Conservation (phyloP, 2,329 filamentous ascomycete species). For the Aaosphaeria arxii region DNA sequence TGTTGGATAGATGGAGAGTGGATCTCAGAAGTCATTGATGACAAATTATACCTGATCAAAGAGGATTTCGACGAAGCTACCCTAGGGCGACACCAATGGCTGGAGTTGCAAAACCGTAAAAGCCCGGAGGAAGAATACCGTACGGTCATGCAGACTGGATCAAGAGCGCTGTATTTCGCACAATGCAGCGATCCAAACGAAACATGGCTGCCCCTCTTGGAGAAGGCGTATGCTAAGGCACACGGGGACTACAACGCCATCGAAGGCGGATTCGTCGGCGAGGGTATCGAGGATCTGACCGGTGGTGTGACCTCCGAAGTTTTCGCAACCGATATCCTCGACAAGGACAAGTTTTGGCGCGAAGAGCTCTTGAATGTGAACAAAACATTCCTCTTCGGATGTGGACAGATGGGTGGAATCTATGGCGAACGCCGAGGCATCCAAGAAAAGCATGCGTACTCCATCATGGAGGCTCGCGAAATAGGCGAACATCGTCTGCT, state of each 20-base stretch:
- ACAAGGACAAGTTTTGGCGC: constrained; percentile 79
- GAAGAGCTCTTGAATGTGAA: constrained; percentile 79
- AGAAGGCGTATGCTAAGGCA: constrained; percentile 82
- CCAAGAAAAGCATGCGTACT: constrained; percentile 54
- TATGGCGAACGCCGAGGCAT: constrained; percentile 54
- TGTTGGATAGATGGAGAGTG: constrained; percentile 69
- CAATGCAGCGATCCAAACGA: constrained; percentile 74
- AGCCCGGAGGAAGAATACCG: constrained; percentile 68
- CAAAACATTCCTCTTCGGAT: constrained; percentile 75
- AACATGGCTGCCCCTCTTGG: constrained; percentile 76
- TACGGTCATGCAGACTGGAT: constrained; percentile 70
- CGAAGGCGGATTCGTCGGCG: constrained; percentile 68
- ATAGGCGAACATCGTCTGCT: constrained; percentile 55
- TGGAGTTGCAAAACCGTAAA: constrained; percentile 68
- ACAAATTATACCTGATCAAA: constrained; percentile 81
- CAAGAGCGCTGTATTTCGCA: constrained; percentile 74
- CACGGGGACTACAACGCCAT: constrained; percentile 78
- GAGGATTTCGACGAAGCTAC: constrained; percentile 75
- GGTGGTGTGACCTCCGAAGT: constrained; percentile 70
- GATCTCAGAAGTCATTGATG: constrained; percentile 88
- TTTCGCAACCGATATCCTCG: constrained; percentile 67
- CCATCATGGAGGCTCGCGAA: constrained; percentile 59
- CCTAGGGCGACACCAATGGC: constrained; percentile 69
- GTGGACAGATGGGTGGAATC: constrained; percentile 62
- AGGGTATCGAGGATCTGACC: constrained; percentile 59